Evolutionary conservation across 2,329 filamentous ascomycete species (phyloP), one percentile per base, ranked within the genome.

Genomic region (Colletotrichum tamarilloi): DNA sequence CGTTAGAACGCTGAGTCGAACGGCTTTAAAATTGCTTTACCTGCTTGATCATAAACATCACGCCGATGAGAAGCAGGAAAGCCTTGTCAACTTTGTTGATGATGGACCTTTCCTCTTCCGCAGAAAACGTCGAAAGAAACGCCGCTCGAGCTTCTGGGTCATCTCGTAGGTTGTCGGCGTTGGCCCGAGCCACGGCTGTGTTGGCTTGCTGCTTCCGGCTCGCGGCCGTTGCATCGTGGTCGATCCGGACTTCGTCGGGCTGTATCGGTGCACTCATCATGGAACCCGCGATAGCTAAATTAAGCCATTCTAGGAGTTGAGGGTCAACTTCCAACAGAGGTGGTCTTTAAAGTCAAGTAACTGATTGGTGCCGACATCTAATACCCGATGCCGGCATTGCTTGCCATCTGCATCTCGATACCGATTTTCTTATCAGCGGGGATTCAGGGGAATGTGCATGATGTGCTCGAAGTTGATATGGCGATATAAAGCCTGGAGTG

Each of bases 21-120:
- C 3, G 24, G 8, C 6, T 24, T 24, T 24, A 75, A 30, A 56
- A 42, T 30, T 74, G 56, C 77, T 58, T 22, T 67, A 82, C 80
- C 72, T 82, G 80, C 63, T 86, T 86, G 63, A 85, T 81, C 76
- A 85, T 79, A 73, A 82, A 85, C 77, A 84, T 82, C 7, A 84
- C 68, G 1, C 81, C 83, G 52, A 85, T 84, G 8, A 85, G 76
- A 19, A 80, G 73, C 5, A 83, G 71, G 67, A 85, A 84, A 11
- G 79, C 77, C 59, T 75, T 69, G 62, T 85, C 80, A 4, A 86
- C 83, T 73, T 85, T 86, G 62, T 78, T 76, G 78, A 83, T 82
- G 72, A 85, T 83, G 1, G 75, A 71, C 38, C 77, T 79, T 62
- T 84, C 83, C 60, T 85, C 83, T 59, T 81, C 80, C 0, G 79